Conservation (phyloP, 225 moss, liverwort and hornwort species). For the Pleurozium schreberi region DNA sequence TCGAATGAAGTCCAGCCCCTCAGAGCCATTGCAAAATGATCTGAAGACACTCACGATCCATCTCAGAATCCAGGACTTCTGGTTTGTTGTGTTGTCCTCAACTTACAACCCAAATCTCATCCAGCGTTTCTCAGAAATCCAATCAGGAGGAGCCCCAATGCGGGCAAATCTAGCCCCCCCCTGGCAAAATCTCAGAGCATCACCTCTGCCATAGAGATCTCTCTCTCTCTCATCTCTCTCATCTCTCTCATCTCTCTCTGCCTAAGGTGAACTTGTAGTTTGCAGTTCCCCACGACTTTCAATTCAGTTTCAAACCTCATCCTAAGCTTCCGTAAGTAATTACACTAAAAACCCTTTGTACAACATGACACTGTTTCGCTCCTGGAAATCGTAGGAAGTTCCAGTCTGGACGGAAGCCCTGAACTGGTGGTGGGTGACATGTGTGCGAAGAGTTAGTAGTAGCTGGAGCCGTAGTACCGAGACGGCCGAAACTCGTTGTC, state of each 20-base stretch:
- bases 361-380: not conserved
- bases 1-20: not conserved
- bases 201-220: not conserved
- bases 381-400: too few species aligned
- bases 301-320: not conserved
- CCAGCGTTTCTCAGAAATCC: not conserved
- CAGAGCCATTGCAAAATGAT: not conserved
- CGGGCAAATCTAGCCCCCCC: not conserved
- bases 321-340: not conserved
- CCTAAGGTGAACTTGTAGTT: too few species aligned
- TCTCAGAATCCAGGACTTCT: not conserved
- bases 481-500: slow-evolving; percentile 45
- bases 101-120: not conserved
- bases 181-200: not conserved
- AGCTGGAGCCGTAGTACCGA: slow-evolving; percentile 6
- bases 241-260: too few species aligned
- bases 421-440: not conserved
- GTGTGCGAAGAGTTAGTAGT: slow-evolving; percentile 1
- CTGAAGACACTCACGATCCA: not conserved
- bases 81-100: not conserved
- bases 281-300: not conserved
- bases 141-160: not conserved
- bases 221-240: too few species aligned
- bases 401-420: not conserved
- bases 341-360: not conserved